These are phyloP conservation scores for Fusarium marasasianum DNA, from an alignment of 2,329 filamentous ascomycete genomes.

Conservation along the genomic window DNA sequence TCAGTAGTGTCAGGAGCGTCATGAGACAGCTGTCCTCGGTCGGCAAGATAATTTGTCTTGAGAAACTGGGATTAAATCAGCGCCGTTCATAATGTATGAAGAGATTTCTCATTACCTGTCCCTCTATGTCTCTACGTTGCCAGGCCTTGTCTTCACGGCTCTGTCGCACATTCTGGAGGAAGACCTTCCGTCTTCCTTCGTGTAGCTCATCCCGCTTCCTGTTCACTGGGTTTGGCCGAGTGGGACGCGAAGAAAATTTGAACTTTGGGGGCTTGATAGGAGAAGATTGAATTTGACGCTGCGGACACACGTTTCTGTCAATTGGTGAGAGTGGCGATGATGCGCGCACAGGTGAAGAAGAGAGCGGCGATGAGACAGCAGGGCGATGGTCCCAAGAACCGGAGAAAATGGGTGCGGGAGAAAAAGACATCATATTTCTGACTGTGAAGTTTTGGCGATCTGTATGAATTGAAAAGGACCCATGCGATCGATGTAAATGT, in stretches of 20 bases:
- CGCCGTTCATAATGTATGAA: not conserved
- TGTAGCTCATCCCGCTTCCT: conserved; percentile 69
- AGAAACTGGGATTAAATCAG: conserved; percentile 45
- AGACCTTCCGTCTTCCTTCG: conserved; percentile 72
- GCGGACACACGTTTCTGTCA: conserved; percentile 53
- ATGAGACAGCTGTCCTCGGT: conserved; percentile 46
- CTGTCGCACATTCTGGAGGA: conserved; percentile 73
- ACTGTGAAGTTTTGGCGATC: conserved; percentile 44
- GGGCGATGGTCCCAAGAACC: conserved; percentile 58
- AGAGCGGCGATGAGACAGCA: conserved; percentile 54
- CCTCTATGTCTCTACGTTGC: conserved; percentile 70
- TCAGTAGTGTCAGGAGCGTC: conserved; percentile 56
- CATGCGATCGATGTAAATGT: not conserved
- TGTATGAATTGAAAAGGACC: conserved; percentile 40
- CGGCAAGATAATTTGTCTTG: conserved; percentile 48
- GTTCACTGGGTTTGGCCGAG: conserved; percentile 71
- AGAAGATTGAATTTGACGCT: conserved; percentile 57
- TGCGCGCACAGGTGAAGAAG: conserved; percentile 67
- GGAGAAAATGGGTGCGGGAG: conserved; percentile 55
- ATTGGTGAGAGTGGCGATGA: conserved; percentile 58
- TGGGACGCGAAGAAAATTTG: conserved; percentile 63
- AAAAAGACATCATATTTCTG: conserved; percentile 54
- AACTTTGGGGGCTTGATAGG: conserved; percentile 54
- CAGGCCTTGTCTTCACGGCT: conserved; percentile 68
- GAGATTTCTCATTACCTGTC: conserved; percentile 50